phyloP scores from a whole-genome alignment of 192 early-diverging fungal genomes.

The Spizellomyces sp. region DNA sequence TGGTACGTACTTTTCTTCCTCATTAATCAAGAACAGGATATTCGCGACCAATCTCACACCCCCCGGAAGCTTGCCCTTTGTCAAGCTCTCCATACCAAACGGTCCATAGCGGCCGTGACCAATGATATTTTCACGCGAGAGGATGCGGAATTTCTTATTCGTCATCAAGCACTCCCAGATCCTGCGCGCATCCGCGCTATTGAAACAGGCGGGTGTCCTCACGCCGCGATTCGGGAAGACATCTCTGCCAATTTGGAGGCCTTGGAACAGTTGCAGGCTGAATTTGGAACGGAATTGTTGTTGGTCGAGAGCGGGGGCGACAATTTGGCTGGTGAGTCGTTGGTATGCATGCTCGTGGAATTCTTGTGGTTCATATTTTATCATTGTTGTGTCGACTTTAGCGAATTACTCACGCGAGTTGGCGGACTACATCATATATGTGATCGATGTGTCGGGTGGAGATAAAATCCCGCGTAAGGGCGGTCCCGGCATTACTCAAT shows the following conservation, averaged over 20 bases:
- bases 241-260: constrained; percentile 93
- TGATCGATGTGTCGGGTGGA: constrained; percentile 96
- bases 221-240: constrained; percentile 94
- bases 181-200: constrained; percentile 88
- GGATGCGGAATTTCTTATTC: constrained; percentile 90
- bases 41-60: background rate
- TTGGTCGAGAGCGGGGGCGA: constrained; percentile 94
- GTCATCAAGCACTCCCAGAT: constrained; percentile 81
- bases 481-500: constrained; percentile 96
- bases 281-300: constrained; percentile 80
- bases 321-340: constrained; percentile 73
- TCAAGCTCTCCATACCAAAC: constrained; percentile 73
- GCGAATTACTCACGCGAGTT: constrained; percentile 59
- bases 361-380: background rate
- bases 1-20: background rate
- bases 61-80: constrained; percentile 76
- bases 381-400: constrained; percentile 29
- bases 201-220: constrained; percentile 96
- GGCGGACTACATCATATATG: constrained; percentile 95
- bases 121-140: constrained; percentile 98
- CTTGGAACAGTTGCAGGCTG: constrained; percentile 82
- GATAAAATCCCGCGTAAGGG: constrained; percentile 98
- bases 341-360: background rate
- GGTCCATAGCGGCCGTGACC: constrained; percentile 88
- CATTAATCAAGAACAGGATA: background rate